A percentile compares a stretch with the other conserved stretches of the same genome.
These are phyloP conservation scores for Colletotrichum kahawae DNA, from an alignment of 2,329 filamentous ascomycete species.

Conservation along the genomic window DNA sequence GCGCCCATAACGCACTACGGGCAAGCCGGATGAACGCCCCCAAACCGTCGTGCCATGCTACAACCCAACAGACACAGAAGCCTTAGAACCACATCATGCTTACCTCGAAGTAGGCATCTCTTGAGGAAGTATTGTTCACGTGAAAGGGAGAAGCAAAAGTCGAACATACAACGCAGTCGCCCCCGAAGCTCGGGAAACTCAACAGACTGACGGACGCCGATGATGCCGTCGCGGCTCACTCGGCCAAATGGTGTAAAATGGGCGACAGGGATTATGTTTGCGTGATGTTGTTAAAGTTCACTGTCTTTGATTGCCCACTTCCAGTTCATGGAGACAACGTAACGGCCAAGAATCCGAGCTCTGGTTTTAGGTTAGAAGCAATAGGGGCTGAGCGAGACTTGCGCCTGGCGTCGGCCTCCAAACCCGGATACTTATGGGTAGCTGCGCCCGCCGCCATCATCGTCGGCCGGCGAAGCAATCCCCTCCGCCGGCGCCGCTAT, in stretches of 20 bases:
- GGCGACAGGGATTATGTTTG: background rate
- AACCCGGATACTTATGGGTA: background rate
- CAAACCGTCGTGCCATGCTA: background rate
- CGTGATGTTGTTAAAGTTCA: background rate
- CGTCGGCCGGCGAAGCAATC: background rate
- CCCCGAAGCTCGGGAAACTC: background rate
- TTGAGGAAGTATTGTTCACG: background rate
- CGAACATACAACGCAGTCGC: background rate
- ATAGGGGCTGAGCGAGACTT: background rate
- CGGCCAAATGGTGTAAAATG: background rate
- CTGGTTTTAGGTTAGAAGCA: background rate
- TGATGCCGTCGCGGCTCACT: background rate
- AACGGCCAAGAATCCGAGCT: background rate
- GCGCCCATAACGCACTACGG: background rate
- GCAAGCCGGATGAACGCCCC: background rate
- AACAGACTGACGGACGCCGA: background rate
- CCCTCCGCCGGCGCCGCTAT: background rate
- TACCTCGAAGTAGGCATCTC: background rate
- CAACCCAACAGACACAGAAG: background rate
- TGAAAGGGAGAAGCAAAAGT: background rate
- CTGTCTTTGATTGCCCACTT: background rate
- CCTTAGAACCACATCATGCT: background rate
- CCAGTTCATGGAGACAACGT: background rate
- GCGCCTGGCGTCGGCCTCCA: background rate
- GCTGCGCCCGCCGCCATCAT: background rate